Evolutionary conservation across 2,329 filamentous ascomycete species (phyloP), one percentile per base, ranked within the genome.

Genomic region (Aspergillus brasiliensis): DNA sequence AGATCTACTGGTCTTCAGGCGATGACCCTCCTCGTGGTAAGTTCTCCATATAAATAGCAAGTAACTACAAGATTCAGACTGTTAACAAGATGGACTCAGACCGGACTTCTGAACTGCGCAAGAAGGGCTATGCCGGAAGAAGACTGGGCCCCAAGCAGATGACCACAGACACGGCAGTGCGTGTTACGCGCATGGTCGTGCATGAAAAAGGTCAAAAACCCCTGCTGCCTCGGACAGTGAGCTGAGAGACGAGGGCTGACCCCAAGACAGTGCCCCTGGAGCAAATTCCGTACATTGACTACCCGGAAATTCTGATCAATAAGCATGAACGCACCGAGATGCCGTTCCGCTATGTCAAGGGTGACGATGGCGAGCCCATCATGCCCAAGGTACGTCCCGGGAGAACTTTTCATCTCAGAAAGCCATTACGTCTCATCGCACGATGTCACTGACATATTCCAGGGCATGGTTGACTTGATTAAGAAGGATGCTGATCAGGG

Each of bases 151-250:
- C 94, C 7, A 89, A 93, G 69, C 95, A 99, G 78, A 97, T 99
- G 94, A 98, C 95, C 3, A 99, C 95, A 4, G 95, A 99, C 75
- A 99, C 95, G 19, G 95, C 95, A 4, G 95, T 97, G 53, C 86
- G 95, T 66, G 94, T 97, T 47, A 98, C 95, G 31, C 86, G 95
- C 65, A 89, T 96, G 68, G 90, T 98, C 5, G 88, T 93, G 10
- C 90, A 96, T 71, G 86, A 93, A 65, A 90, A 90, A 80, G 85
- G 93, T 96, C 55, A 13, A n/a, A n/a, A n/a, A 58, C 53, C 38
- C 25, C 13, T 11, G 8, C 58, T 31, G 15, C 44, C 19, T 23
- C 8, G 19, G 44, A 48, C 25, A 28, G 15, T 28, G 15, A 49
- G 51, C 28, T 25, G 25, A 47, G 15, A 27, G 10, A 34, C 21